Base-by-base conservation (phyloP, 2,329 filamentous ascomycete species). In the Leptographium procerum region DNA sequence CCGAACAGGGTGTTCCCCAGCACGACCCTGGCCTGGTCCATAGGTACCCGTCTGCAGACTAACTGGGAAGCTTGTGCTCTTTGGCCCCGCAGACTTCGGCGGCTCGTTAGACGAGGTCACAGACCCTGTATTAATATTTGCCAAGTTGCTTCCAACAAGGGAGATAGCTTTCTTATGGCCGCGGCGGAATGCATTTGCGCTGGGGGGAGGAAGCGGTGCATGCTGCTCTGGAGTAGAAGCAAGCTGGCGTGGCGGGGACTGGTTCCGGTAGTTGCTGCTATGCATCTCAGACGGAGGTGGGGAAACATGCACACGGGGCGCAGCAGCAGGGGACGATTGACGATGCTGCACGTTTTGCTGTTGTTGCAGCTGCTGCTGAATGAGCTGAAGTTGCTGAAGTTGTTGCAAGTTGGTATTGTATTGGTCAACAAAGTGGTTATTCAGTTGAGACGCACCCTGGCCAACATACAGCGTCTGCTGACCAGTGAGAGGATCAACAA, bases 121-220 rank as follows among this genome's bases (percentile, higher is more conserved):
- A 34, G 61, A 59, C 47, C 68, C 71, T 65, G 82, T 83, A 62
- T 81, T 81, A 55, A 79, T 80, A 56, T 75, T 76, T 43, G 85
- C 6, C 40, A 22, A 9, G 34, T 36, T 29, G 3, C 55, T 29
- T 13, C 56, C 59, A n/a, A 58, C 82, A 31, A 91, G 79, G 6
- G 92, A 95, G 26, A 85, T 83, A 13, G 84, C 83, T 81, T 96
- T 96, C 79, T 95, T 94, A 74, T 97, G 92, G 59, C 89, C 88
- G 60, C 91, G 89, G 62, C 91, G 91, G 79, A 96, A 96, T 51
- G 91, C 90, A 67, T 91, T 94, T 64, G 88, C 89, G 58, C 91
- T 95, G 60, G 90, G 89, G 31, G 90, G 90, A 56, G 91, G 91
- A 57, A 96, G 82, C 47, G 91, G 89, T 2, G 74, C 72, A 16